A percentile compares a stretch with the other conserved stretches of the same genome.
Conservation (phyloP, 345 rosid genomes). For the Reutealis trisperma region DNA sequence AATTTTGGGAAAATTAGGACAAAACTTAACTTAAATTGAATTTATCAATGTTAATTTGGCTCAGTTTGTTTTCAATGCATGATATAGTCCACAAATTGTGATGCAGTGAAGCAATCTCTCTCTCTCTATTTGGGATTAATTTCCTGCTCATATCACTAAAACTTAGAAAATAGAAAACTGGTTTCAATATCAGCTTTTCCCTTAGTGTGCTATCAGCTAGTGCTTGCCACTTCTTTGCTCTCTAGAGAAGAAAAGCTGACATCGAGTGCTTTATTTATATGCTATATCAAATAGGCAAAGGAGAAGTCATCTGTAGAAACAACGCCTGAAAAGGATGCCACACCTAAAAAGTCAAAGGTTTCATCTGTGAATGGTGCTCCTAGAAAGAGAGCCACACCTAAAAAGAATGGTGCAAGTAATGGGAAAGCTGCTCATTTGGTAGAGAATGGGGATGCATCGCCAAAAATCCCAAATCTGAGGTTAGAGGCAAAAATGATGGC, state of each 20-base stretch:
- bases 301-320: conserved; percentile 46
- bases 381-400: conserved; percentile 56
- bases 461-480: conserved; percentile 59
- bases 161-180: neutral
- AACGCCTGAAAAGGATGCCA: conserved; percentile 57
- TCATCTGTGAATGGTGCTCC: conserved; percentile 40
- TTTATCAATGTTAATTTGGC: neutral
- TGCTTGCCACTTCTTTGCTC: neutral
- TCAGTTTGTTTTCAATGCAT: neutral
- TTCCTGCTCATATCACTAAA: neutral
- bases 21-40: neutral
- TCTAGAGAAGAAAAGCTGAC: neutral
- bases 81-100: too few species aligned
- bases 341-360: neutral
- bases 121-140: neutral
- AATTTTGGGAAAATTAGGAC: neutral
- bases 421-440: conserved; percentile 28
- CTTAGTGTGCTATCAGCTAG: neutral
- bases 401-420: conserved; percentile 42
- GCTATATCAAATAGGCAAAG: conserved; percentile 24
- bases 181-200: neutral
- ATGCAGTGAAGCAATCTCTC: neutral
- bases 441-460: conserved; percentile 25
- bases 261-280: neutral
- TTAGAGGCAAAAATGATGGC: conserved; percentile 75